Percentiles rank a stretch among this genome's conserved stretches.
Evolutionary conservation across 352 stramenopile species (phyloP).

Genomic region (Globisporangium recalcitrans): DNA sequence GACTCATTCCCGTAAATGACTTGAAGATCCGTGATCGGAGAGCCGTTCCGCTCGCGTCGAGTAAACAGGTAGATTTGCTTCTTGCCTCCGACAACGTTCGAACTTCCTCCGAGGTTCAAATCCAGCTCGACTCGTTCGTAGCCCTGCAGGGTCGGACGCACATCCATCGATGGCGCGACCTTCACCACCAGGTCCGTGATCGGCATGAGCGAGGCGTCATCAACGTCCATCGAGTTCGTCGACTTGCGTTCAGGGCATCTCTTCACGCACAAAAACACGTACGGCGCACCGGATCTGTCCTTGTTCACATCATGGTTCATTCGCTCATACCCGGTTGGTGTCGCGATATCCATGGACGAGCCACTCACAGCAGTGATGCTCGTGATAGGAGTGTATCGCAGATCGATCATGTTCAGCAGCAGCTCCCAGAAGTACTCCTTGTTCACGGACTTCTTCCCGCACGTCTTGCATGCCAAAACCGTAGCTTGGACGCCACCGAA

Average conservation of each 20-base stretch:
- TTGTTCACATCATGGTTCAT: slow-evolving; percentile 86
- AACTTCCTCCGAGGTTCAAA: slow-evolving; percentile 64
- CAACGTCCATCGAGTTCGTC: slow-evolving; percentile 25
- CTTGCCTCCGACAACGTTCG: slow-evolving; percentile 44
- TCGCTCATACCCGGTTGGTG: slow-evolving; percentile 62
- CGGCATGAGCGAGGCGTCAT: slow-evolving; percentile 31
- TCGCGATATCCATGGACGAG: slow-evolving; percentile 60
- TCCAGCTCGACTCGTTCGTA: slow-evolving; percentile 82
- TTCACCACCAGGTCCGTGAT: slow-evolving; percentile 84
- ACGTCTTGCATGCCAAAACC: slow-evolving; percentile 78
- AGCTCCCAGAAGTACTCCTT: slow-evolving; percentile 88
- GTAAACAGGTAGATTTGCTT: slow-evolving; percentile 87
- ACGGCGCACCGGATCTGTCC: slow-evolving; percentile 64
- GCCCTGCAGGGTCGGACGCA: slow-evolving; percentile 53
- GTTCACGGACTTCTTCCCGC: slow-evolving; percentile 76
- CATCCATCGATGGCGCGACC: slow-evolving; percentile 44
- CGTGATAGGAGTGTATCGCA: slow-evolving; percentile 85
- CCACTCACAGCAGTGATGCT: slow-evolving; percentile 72
- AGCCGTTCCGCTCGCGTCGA: slow-evolving; percentile 62
- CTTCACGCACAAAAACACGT: slow-evolving; percentile 83
- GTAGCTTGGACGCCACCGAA: slow-evolving; percentile 81
- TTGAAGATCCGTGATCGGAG: slow-evolving; percentile 81
- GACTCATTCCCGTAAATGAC: slow-evolving; percentile 75
- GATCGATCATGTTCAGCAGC: slow-evolving; percentile 86
- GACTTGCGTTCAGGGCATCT: slow-evolving; percentile 47